Evolutionary conservation across 129 eudicot genomes (phyloP), one percentile per base, ranked within the genome.

Genomic region (Deinandra increscens): DNA sequence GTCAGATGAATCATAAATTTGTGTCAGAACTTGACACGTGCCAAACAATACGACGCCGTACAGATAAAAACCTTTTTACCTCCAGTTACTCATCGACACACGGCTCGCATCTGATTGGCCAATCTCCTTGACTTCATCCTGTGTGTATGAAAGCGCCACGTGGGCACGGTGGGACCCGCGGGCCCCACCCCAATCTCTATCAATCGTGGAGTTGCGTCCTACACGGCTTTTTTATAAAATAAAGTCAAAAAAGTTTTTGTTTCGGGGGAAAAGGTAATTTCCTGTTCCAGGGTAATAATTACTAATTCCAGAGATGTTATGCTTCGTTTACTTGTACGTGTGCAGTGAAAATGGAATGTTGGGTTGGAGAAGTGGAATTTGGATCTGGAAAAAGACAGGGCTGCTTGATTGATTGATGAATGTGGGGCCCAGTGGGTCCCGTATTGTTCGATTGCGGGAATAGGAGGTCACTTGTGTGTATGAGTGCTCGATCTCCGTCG

Each of bases 21-120:
- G 33, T 58, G 58, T 43, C 0, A 55, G 31, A 11, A 7, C 0
- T 8, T 20, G 79, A 85, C 84, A 82, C 90, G 84, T 76, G 79
- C 41, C 58, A 61, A 62, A 50, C 51, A 85, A 46, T 31, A 70
- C 84, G 77, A 86, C 84, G 13, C 6, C 73, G 49, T 75, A 67
- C 17, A 7, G 67, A 48, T 43, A 36, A 17, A 43, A 70, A 64
- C 49, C 60, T 55, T 46, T 46, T 68, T 42, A 48, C 64, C 78
- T 55, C 81, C 69, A 70, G 83, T 84, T 79, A 79, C 14, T 64
- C 9, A 79, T 69, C 51, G 81, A 80, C 81, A 81, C 83, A 86
- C 83, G 83, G 81, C 90, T 84, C 67, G 55, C 22, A 29, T 23
- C 76, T 54, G 64, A 87, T 87, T 87, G 95, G 90, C 42, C 41